phyloP scores from a whole-genome alignment of 2,329 filamentous ascomycete species.

The Scedosporium apiospermum region DNA sequence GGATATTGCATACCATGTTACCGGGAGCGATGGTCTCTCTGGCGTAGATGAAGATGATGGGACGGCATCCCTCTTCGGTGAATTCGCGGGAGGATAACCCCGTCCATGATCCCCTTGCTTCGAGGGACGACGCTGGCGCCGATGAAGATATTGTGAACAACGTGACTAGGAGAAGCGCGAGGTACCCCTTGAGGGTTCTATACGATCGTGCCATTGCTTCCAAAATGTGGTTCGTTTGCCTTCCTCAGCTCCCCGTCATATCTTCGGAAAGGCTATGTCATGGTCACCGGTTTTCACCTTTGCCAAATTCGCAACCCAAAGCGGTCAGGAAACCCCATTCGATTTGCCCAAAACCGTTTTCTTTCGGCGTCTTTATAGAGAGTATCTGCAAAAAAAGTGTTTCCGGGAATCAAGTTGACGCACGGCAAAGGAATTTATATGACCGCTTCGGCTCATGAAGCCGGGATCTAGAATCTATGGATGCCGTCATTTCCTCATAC shows the following conservation, averaged over 20 bases:
- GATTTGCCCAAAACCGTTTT: too few species aligned
- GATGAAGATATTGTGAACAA: neutral
- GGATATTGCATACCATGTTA: constrained; percentile 4
- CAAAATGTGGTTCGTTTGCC: neutral
- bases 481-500: neutral
- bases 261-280: too few species aligned
- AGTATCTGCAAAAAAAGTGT: neutral
- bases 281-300: too few species aligned
- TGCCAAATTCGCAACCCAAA: too few species aligned
- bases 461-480: neutral
- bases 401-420: neutral
- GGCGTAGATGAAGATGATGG: constrained; percentile 8
- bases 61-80: neutral
- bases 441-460: neutral
- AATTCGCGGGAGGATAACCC: constrained; percentile 1
- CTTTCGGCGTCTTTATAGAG: neutral
- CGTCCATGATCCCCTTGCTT: constrained; percentile 1
- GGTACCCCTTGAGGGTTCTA: neutral
- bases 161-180: neutral
- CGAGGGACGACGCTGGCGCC: neutral
- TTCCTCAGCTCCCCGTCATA: too few species aligned
- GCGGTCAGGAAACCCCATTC: too few species aligned
- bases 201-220: neutral
- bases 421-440: neutral
- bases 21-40: constrained; percentile 5